phyloP scores from a whole-genome alignment of 2,329 filamentous ascomycete species.

The Colletotrichum gigasporum region DNA sequence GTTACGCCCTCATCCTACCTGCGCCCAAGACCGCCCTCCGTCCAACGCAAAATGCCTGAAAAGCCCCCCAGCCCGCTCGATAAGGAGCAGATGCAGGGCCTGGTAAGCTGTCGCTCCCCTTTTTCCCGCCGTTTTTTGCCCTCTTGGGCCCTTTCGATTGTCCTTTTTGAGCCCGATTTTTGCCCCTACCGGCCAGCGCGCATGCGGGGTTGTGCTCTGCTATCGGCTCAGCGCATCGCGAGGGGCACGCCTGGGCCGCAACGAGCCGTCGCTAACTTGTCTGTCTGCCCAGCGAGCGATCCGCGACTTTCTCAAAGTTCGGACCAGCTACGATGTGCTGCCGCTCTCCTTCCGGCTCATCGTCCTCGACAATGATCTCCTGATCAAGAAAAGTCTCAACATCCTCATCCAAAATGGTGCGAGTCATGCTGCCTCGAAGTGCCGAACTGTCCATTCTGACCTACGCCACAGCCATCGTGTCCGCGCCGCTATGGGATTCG shows the following conservation, averaged over 20 bases:
- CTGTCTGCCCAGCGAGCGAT: conserved; percentile 75
- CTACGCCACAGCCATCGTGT: conserved; percentile 81
- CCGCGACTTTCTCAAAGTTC: conserved; percentile 93
- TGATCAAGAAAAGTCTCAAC: conserved; percentile 96
- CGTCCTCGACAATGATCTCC: conserved; percentile 91
- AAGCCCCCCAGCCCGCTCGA: conserved; percentile 69
- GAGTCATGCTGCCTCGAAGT: conserved; percentile 31
- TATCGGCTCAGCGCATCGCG: conserved; percentile 9
- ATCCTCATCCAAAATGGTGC: conserved; percentile 95
- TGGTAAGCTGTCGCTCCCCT: conserved; percentile 63
- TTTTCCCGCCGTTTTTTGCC: conserved; percentile 5
- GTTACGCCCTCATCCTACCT: conserved; percentile 70
- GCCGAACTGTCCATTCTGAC: conserved; percentile 27
- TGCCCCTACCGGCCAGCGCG: conserved; percentile 2
- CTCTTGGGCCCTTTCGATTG: conserved; percentile 3
- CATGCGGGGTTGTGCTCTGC: conserved; percentile 28
- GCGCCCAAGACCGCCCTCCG: conserved; percentile 42
- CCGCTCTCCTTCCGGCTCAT: conserved; percentile 96
- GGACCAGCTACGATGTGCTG: conserved; percentile 97
- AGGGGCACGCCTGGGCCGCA: conserved; percentile 2
- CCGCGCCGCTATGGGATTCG: conserved; percentile 96
- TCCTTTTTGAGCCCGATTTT: background rate
- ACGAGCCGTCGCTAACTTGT: conserved; percentile 20
- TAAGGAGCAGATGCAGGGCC: conserved; percentile 79
- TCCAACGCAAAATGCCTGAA: conserved; percentile 32